Percentiles rank a stretch among this genome's conserved stretches.
Conservation (phyloP, 1,139 yeast species). For the Pichia terricola region DNA sequence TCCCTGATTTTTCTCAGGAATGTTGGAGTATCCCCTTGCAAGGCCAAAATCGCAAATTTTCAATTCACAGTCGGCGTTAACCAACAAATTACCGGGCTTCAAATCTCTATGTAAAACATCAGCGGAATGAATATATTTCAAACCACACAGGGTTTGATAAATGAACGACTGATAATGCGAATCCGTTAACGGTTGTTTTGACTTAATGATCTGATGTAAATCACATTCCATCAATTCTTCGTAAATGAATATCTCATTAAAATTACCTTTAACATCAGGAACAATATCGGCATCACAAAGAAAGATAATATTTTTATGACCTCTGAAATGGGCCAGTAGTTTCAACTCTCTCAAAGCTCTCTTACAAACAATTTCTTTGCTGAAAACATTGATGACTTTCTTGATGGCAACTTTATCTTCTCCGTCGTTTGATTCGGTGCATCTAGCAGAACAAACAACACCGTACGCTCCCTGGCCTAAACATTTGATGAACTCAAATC, state of each 20-base stretch:
- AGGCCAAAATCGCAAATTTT: conserved; percentile 96
- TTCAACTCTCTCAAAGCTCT: conserved; percentile 85
- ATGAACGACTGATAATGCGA: conserved; percentile 90
- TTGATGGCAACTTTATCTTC: conserved; percentile 86
- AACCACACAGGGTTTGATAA: conserved; percentile 86
- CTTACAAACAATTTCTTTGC: conserved; percentile 79
- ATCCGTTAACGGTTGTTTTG: conserved; percentile 90
- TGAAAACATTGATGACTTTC: conserved; percentile 85
- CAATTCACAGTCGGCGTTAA: conserved; percentile 92
- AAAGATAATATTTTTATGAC: conserved; percentile 83
- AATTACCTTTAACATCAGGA: conserved; percentile 55
- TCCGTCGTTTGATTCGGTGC: conserved; percentile 59
- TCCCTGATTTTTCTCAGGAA: conserved; percentile 81
- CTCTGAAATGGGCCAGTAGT: conserved; percentile 81
- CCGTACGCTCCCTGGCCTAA: conserved; percentile 98
- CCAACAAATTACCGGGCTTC: conserved; percentile 87
- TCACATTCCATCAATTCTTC: conserved; percentile 98
- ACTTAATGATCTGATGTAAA: conserved; percentile 91
- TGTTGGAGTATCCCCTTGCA: conserved; percentile 87
- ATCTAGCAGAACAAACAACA: conserved; percentile 86
- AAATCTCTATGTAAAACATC: conserved; percentile 91
- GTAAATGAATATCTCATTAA: conserved; percentile 85
- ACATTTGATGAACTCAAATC: conserved; percentile 80
- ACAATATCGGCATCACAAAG: conserved; percentile 89
- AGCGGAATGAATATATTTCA: conserved; percentile 91